These are phyloP conservation scores for Penicillium oxalicum DNA, from an alignment of 2,329 filamentous ascomycete genomes.

Conservation along the genomic window DNA sequence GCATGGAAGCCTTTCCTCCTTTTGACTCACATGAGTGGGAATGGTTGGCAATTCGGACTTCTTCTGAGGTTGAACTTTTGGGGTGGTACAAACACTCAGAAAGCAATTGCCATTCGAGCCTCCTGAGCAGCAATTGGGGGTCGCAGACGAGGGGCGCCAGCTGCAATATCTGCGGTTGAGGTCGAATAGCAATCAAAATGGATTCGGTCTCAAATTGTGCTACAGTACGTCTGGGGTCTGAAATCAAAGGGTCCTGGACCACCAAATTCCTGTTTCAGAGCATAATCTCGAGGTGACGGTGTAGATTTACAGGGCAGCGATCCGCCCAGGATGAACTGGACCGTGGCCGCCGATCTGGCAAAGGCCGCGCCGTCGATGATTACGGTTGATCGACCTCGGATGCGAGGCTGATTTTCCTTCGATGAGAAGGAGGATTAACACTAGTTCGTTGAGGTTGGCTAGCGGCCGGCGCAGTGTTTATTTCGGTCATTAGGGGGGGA, in stretches of 20 bases:
- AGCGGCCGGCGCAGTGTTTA: background rate
- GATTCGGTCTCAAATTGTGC: background rate
- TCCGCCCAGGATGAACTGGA: conserved; percentile 11
- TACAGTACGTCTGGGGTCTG: background rate
- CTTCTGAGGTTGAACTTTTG: conserved; percentile 2
- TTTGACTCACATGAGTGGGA: conserved; percentile 13
- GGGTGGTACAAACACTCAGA: background rate
- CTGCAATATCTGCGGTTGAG: conserved; percentile 13
- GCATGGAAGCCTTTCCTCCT: conserved; percentile 10
- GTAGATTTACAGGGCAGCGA: conserved; percentile 12
- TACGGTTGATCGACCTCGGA: conserved; percentile 21
- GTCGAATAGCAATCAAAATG: conserved; percentile 6
- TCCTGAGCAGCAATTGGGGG: conserved; percentile 3
- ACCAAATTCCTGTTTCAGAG: background rate
- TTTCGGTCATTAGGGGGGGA: conserved; percentile 4
- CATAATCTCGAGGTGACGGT: conserved; percentile 12
- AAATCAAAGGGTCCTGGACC: background rate
- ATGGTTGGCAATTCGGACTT: conserved; percentile 1
- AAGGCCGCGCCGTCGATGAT: conserved; percentile 1
- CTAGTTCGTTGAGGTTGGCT: conserved; percentile 28
- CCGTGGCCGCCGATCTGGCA: conserved; percentile 5
- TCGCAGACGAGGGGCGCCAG: background rate
- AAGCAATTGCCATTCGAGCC: conserved; percentile 12
- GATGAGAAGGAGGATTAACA: conserved; percentile 17
- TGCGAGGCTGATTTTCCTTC: conserved; percentile 12